A percentile compares a stretch with the other conserved stretches of the same genome.
Conservation (phyloP, 768 basidiomycete genomes). For the Lyophyllum atratum region DNA sequence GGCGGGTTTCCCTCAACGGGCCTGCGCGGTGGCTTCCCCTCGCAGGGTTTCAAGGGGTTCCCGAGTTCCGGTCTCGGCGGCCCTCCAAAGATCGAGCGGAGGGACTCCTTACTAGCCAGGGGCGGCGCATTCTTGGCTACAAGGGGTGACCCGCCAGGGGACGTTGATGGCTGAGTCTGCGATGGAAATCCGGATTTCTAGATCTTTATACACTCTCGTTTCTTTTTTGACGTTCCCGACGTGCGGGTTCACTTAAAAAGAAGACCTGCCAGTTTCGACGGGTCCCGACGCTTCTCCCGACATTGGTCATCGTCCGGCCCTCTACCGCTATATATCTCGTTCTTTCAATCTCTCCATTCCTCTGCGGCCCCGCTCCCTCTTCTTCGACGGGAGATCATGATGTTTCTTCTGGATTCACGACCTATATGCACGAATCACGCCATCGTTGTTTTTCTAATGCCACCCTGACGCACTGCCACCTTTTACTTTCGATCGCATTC, state of each 20-base stretch:
- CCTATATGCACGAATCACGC: not conserved
- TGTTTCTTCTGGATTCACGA: not conserved
- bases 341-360: not conserved
- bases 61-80: conserved; percentile 9
- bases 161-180: conserved; percentile 9
- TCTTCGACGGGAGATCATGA: not conserved
- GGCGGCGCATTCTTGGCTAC: conserved; percentile 22
- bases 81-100: conserved; percentile 3
- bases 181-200: not conserved
- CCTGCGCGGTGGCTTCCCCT: conserved; percentile 12
- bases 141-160: conserved; percentile 10
- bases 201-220: not conserved
- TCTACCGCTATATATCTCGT: not conserved
- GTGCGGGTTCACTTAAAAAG: conserved; percentile 1
- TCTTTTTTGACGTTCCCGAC: not conserved
- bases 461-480: not conserved
- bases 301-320: not conserved
- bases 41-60: conserved; percentile 3
- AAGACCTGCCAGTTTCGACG: conserved; percentile 7
- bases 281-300: not conserved
- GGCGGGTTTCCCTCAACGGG: conserved; percentile 7
- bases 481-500: not conserved
- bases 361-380: not conserved
- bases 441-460: not conserved
- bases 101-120: conserved; percentile 12